Conservation (phyloP, 2,329 filamentous ascomycete species). For the Ambrosiella beaveri region DNA sequence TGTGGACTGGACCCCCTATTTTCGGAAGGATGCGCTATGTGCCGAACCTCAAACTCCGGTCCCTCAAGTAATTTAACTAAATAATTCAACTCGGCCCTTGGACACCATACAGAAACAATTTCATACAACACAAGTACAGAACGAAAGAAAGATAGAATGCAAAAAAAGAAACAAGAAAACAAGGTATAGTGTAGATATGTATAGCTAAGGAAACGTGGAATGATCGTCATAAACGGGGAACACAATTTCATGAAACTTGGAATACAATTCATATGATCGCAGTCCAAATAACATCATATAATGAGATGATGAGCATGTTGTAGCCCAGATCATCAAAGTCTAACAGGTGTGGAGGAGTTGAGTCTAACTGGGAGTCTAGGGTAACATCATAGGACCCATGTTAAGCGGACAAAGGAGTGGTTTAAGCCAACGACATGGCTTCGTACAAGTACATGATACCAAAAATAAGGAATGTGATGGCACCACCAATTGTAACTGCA, state of each 20-base stretch:
- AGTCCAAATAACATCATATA: no score
- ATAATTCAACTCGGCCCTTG: no score
- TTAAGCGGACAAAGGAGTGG: neutral
- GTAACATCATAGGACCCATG: neutral
- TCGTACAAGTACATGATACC: slow-evolving; percentile 84
- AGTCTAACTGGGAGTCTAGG: neutral
- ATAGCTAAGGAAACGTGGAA: neutral
- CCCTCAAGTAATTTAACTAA: no score
- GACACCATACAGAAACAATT: neutral
- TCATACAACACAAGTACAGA: neutral
- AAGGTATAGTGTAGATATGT: neutral
- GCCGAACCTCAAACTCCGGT: no score
- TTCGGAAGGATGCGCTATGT: no score
- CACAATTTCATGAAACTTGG: neutral
- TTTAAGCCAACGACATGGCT: slow-evolving; percentile 36
- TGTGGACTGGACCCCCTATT: no score
- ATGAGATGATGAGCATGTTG: no score
- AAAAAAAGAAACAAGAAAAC: neutral
- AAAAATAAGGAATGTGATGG: slow-evolving; percentile 76
- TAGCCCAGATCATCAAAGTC: neutral
- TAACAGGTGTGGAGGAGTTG: neutral
- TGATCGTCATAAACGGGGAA: neutral
- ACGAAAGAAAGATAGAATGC: neutral
- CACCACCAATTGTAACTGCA: slow-evolving; percentile 83
- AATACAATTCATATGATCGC: no score